Evolutionary conservation across 2,329 filamentous ascomycete genomes (phyloP).

Genomic region (Calonectria naviculata): DNA sequence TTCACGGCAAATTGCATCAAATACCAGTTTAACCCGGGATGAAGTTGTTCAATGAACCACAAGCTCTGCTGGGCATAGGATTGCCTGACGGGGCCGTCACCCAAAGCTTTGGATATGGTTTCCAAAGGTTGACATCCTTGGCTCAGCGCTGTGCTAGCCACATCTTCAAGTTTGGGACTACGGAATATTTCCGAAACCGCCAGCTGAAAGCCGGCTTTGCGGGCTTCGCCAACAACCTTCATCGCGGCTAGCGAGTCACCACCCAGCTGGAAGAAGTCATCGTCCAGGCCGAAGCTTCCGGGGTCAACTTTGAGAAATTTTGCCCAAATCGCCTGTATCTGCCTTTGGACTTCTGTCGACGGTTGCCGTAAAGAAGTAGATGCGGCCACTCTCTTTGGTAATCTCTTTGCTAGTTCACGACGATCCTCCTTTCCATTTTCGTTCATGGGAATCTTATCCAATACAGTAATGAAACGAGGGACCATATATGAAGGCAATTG

Average conservation of each 20-base stretch:
- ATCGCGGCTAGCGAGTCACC: slow-evolving; percentile 63
- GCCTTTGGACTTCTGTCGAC: slow-evolving; percentile 17
- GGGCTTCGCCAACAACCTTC: slow-evolving; percentile 48
- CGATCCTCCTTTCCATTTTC: background rate
- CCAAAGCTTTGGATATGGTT: background rate
- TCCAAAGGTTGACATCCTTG: no score
- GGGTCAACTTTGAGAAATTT: no score
- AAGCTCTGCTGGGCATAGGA: background rate
- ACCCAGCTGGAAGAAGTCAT: slow-evolving; percentile 62
- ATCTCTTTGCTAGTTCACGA: background rate
- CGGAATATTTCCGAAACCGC: slow-evolving; percentile 27
- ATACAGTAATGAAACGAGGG: background rate
- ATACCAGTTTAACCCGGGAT: background rate
- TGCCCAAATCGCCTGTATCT: slow-evolving; percentile 50
- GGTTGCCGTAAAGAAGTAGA: no score
- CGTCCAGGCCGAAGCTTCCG: slow-evolving; percentile 50
- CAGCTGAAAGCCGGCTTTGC: slow-evolving; percentile 15
- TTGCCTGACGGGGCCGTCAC: background rate
- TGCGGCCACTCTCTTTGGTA: no score
- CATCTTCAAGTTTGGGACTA: background rate
- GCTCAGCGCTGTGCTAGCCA: no score
- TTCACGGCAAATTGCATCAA: background rate
- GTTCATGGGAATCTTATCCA: background rate
- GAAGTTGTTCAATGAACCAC: background rate
- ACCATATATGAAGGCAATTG: background rate